Base-by-base conservation (phyloP, 805 yeast species). In the Ogataea minuta region DNA sequence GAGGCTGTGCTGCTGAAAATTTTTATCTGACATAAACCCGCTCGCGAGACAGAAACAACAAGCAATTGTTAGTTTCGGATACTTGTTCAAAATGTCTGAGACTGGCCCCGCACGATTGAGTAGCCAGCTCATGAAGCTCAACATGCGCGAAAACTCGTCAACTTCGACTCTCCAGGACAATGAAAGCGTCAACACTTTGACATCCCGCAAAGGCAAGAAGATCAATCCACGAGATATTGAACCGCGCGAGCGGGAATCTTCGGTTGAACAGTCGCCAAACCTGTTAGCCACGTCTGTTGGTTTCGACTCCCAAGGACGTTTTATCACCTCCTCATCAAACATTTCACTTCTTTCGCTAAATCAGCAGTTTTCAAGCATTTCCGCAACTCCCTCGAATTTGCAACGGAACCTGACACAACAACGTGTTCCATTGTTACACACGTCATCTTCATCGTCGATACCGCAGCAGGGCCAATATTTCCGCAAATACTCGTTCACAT, bases 221-320 rank as follows among this genome's bases (percentile, higher is more conserved):
- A 15, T 24, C 23, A 31, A 36, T 23, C 45, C 47, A 6, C 41
- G 43, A 19, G 45, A 42, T 20, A 40, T 46, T 7, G 41, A 37
- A 21, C 28, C 32, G n/a, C 32, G 41, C 20, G 32, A 30, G 10
- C 9, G 15, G 4, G 21, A 19, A 8, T 5, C 5, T 6, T 19
- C 21, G 8, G 21, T 19, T 19, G 21, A 19, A 19, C 5, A 8
- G 21, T 58, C 68, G 6, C 66, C 68, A 8, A 54, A 50, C 20
- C 50, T 64, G 31, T 46, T 61, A 25, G 69, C 68, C 2, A 57
- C 64, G 1, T 63, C 68, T 0, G 62, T 60, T 4, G 67, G 66
- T 4, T 49, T 46, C 6, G 66, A 58, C n/a, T 41, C 55, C 16
- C 62, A 56, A 6, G 63, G 63, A 2, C 36, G 53, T 13, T 44